Evolutionary conservation across 2,329 filamentous ascomycete genomes (phyloP).

Genomic region (Penicillium sp.): DNA sequence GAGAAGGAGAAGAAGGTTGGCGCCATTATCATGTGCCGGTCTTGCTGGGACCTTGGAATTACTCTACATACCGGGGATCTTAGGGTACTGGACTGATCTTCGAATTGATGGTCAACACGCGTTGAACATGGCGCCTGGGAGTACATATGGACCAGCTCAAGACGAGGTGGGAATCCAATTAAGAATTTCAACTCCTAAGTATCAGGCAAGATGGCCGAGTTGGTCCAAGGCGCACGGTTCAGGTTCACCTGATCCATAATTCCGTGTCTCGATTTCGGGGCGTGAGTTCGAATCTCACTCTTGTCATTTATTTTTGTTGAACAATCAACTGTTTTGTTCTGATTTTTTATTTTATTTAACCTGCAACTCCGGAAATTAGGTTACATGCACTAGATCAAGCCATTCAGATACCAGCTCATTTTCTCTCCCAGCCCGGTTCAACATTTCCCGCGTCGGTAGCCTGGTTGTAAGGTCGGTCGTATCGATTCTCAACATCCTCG

Average conservation of each 20-base stretch:
- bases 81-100: constrained; percentile 22
- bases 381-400: no score
- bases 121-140: no score
- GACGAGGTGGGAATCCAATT: not conserved
- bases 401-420: not conserved
- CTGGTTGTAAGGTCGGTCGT: constrained; percentile 32
- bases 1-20: constrained; percentile 40
- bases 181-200: not conserved
- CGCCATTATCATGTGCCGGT: constrained; percentile 50
- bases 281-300: constrained; percentile 23
- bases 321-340: constrained; percentile 2
- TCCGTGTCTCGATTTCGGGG: constrained; percentile 21
- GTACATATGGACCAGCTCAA: not conserved
- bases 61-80: constrained; percentile 48
- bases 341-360: not conserved
- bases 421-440: constrained; percentile 5
- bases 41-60: constrained; percentile 47
- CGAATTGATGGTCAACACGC: no score
- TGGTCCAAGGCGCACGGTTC: constrained; percentile 28
- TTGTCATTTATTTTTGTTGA: constrained; percentile 14
- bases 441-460: constrained; percentile 11
- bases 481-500: constrained; percentile 28
- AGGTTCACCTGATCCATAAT: constrained; percentile 19
- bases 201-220: constrained; percentile 29
- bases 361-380: not conserved